These are phyloP conservation scores for Anthostomella pinea DNA, from an alignment of 2,329 filamentous ascomycete genomes.

Conservation along the genomic window DNA sequence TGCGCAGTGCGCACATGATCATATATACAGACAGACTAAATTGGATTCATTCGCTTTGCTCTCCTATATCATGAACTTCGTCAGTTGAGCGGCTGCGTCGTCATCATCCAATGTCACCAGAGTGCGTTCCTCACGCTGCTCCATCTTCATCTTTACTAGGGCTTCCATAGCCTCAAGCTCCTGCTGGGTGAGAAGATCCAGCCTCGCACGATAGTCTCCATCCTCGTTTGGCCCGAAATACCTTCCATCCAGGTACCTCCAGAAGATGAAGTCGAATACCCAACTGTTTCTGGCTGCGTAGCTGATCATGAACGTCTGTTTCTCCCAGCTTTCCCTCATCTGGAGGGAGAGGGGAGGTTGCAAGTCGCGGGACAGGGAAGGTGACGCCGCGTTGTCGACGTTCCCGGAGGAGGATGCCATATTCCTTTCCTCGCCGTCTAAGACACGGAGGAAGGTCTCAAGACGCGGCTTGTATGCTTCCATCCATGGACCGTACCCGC, in stretches of 20 bases:
- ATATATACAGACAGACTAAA: too few species aligned
- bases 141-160: slow-evolving; percentile 8
- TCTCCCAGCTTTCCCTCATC: slow-evolving; percentile 38
- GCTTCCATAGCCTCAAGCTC: slow-evolving; percentile 5
- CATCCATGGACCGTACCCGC: slow-evolving; percentile 31
- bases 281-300: slow-evolving; percentile 37
- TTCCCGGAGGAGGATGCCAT: too few species aligned
- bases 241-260: slow-evolving; percentile 35
- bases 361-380: too few species aligned
- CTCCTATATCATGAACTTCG: slow-evolving; percentile 12
- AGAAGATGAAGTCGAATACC: slow-evolving; percentile 37
- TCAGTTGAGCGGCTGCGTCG: background rate
- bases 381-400: too few species aligned
- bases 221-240: slow-evolving; percentile 30
- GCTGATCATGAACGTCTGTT: slow-evolving; percentile 31
- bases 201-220: slow-evolving; percentile 5
- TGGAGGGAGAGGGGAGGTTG: slow-evolving; percentile 31
- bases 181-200: slow-evolving; percentile 3
- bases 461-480: slow-evolving; percentile 32
- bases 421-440: slow-evolving; percentile 33
- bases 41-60: too few species aligned
- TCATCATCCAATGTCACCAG: slow-evolving; percentile 4
- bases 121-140: slow-evolving; percentile 1
- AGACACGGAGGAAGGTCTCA: slow-evolving; percentile 30
- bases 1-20: too few species aligned